Evolutionary conservation across 768 basidiomycete species (phyloP).

Genomic region (Mycena amicta): DNA sequence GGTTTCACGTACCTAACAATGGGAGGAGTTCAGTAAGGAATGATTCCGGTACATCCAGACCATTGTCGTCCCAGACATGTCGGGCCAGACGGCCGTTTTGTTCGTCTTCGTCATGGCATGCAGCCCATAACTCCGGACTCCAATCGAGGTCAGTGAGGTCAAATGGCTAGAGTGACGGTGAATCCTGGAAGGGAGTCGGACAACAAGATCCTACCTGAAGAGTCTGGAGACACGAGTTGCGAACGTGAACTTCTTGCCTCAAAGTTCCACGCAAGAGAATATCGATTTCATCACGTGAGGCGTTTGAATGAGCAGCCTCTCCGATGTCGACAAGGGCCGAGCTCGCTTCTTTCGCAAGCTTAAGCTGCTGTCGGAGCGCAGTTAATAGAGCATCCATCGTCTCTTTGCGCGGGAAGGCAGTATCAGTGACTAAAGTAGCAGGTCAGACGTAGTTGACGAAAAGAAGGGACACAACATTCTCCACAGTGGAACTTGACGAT

Average conservation of each 20-base stretch:
- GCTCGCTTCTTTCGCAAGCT: constrained; percentile 81
- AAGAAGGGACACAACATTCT: constrained; percentile 59
- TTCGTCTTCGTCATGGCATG: constrained; percentile 82
- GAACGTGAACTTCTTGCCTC: constrained; percentile 83
- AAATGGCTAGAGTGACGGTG: constrained; percentile 61
- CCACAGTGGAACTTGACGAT: constrained; percentile 71
- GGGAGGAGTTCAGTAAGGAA: constrained; percentile 59
- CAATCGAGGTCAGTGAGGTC: constrained; percentile 95
- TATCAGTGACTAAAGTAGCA: constrained; percentile 57
- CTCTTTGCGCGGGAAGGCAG: constrained; percentile 71
- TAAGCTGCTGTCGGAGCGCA: constrained; percentile 75
- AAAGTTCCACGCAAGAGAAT: constrained; percentile 76
- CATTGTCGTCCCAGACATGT: constrained; percentile 94
- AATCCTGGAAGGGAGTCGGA: not conserved
- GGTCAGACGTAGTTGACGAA: not conserved
- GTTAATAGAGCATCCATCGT: constrained; percentile 72
- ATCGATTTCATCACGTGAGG: constrained; percentile 61
- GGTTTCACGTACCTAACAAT: constrained; percentile 70
- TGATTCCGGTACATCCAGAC: constrained; percentile 78
- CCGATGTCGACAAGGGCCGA: constrained; percentile 80
- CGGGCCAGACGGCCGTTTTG: constrained; percentile 83
- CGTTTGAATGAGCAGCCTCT: constrained; percentile 71
- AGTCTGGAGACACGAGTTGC: constrained; percentile 88
- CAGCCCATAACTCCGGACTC: constrained; percentile 86
- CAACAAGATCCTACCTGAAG: constrained; percentile 61